These are phyloP conservation scores for Calonectria pteridis DNA, from an alignment of 2,329 filamentous ascomycete genomes.

Conservation along the genomic window DNA sequence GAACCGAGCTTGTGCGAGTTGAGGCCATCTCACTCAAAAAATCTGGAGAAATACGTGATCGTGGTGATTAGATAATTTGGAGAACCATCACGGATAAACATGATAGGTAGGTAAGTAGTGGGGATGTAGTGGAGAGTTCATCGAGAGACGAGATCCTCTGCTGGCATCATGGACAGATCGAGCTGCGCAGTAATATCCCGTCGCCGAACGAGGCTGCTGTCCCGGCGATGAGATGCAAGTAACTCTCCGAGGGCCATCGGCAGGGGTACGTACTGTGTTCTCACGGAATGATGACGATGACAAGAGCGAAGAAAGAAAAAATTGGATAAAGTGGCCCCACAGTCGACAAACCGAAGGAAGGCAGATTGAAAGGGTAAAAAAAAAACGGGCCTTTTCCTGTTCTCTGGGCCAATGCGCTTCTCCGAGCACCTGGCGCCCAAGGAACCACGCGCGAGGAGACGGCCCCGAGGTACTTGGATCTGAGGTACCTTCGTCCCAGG, in stretches of 20 bases:
- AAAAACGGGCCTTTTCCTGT: conserved; percentile 3
- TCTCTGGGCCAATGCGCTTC: neutral
- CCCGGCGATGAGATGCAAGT: neutral
- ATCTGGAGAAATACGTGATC: neutral
- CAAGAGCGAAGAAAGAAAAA: neutral
- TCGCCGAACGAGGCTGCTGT: neutral
- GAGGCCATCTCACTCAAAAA: neutral
- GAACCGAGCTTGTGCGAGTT: neutral
- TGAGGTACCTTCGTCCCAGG: conserved; percentile 18
- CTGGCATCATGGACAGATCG: neutral
- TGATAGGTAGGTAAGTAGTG: neutral
- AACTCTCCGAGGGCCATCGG: conserved; percentile 4
- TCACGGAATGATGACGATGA: conserved; percentile 4
- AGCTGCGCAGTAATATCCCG: neutral
- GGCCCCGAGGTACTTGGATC: conserved; percentile 7
- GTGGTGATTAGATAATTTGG: conserved; percentile 1
- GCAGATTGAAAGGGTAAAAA: neutral
- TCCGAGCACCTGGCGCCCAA: neutral
- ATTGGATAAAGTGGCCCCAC: conserved; percentile 12
- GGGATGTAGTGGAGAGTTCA: neutral
- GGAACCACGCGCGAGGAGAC: neutral
- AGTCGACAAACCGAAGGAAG: neutral
- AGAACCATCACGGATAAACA: neutral
- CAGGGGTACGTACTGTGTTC: neutral
- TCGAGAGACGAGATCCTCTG: neutral